Base-by-base conservation (phyloP, 73 alveolate genomes). In the Breviolum minutum region DNA sequence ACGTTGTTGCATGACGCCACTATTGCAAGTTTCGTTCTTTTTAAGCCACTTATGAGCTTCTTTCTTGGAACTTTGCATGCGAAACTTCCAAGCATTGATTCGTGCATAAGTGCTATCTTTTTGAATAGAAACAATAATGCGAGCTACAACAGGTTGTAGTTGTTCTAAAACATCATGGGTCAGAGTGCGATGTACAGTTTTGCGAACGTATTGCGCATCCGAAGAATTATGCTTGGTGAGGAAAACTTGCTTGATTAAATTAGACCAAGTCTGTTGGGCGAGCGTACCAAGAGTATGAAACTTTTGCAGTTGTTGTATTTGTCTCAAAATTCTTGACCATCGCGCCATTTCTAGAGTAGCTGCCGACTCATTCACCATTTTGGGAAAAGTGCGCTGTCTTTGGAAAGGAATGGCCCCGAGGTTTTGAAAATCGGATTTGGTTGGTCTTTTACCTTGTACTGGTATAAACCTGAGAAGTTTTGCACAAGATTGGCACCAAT, bases 281-380 rank as follows among this genome's bases (percentile, higher is more conserved):
- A 69, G 71, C 8, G 40, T 20, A 69, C 91, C 91, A 7, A 82
- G 60, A 48, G 13, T 12, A 7, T 17, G 7, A 24, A 82, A 20
- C 19, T 48, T 30, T 17, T 48, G 32, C 73, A 82, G 32, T 24
- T 82, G 73, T 24, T 11, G 20, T 20, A 61, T 29, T 6, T 61
- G 91, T 11, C 91, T 69, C 68, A 32, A 76, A 20, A 76, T 76
- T 76, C 29, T 76, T 76, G 85, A 76, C 85, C 85, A 76, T 7
- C 85, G 85, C 8, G 29, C 85, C 24, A 29, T 76, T 19, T 76
- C 85, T 5, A 76, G 63, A 5, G 85, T 76, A 29, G 85, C 29
- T 19, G 85, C 85, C 24, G 63, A n/a, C 29, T 76, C 85, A 19
- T 12, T 26, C 7, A 8, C 24, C 85, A n/a, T 60, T 26, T 76